phyloP scores from a whole-genome alignment of 495 filamentous ascomycete genomes.

The Neurospora sp. region DNA sequence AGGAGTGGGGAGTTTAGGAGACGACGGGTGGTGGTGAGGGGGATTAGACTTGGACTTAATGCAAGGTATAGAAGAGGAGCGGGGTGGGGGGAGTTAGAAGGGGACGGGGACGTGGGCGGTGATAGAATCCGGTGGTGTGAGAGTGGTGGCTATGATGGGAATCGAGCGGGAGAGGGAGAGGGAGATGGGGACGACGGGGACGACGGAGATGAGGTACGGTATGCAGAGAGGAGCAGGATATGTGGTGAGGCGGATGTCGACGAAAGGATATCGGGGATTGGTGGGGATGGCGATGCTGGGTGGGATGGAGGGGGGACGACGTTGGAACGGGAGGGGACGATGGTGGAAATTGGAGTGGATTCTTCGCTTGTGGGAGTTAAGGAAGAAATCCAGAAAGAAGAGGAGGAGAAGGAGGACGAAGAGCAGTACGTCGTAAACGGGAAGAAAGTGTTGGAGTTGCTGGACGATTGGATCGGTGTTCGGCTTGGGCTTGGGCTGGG shows the following conservation, averaged over 20 bases:
- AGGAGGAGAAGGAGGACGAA: background rate
- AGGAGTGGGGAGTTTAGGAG: background rate
- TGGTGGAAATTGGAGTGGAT: background rate
- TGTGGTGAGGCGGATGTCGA: background rate
- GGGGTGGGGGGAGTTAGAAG: background rate
- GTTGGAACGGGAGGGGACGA: background rate
- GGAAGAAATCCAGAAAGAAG: background rate
- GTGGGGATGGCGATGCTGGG: background rate
- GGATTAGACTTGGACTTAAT: background rate
- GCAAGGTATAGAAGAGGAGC: background rate
- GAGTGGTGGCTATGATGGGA: background rate
- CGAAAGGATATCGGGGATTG: background rate
- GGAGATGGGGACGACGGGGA: background rate
- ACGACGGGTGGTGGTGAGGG: too few species aligned
- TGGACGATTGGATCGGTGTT: background rate
- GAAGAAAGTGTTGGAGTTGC: background rate
- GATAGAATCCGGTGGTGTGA: background rate
- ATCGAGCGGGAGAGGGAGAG: background rate
- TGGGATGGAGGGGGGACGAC: background rate
- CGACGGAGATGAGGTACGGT: background rate
- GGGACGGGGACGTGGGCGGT: background rate
- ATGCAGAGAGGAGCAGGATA: background rate
- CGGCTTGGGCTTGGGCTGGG: background rate
- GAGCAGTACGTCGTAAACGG: background rate
- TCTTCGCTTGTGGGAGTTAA: background rate